Evolutionary conservation across 257 asterid genomes (phyloP).

Genomic region (Verbascum thapsus): DNA sequence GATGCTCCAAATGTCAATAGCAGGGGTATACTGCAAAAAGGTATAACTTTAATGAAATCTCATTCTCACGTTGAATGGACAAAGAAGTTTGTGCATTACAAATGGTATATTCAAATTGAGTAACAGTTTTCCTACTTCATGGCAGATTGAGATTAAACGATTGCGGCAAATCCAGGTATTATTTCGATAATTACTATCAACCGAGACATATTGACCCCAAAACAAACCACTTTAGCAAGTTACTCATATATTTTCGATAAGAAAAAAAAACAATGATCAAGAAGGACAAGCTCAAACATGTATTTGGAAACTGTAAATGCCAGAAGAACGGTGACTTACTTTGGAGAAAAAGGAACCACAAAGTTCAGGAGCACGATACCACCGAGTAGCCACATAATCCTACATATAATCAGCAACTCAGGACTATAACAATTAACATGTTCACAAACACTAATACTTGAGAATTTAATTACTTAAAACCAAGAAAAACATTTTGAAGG

Average conservation of each 20-base stretch:
- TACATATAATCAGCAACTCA: conserved; percentile 37
- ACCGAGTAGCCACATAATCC: conserved; percentile 99
- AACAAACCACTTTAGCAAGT: not conserved
- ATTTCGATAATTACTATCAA: not conserved
- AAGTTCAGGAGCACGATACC: conserved; percentile 99
- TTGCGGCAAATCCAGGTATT: not conserved
- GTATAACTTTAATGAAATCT: conserved; percentile 1
- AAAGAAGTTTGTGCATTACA: too few relatives aligned
- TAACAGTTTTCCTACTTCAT: not conserved
- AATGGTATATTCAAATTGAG: too few relatives aligned
- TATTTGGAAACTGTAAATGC: not conserved
- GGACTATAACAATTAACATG: not conserved
- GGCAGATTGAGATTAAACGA: not conserved
- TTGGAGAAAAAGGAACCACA: conserved; percentile 97
- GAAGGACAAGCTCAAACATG: not conserved
- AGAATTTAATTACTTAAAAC: conserved; percentile 15
- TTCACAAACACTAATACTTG: not conserved
- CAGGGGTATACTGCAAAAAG: conserved; percentile 84
- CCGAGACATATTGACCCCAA: not conserved
- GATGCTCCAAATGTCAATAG: conserved; percentile 95
- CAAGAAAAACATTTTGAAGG: conserved; percentile 26
- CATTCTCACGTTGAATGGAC: not conserved
- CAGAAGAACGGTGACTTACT: conserved; percentile 56
- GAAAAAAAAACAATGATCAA: not conserved
- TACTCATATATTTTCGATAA: not conserved